Base-by-base conservation (phyloP, 495 filamentous ascomycete genomes). In the Penicilliopsis zonata region DNA sequence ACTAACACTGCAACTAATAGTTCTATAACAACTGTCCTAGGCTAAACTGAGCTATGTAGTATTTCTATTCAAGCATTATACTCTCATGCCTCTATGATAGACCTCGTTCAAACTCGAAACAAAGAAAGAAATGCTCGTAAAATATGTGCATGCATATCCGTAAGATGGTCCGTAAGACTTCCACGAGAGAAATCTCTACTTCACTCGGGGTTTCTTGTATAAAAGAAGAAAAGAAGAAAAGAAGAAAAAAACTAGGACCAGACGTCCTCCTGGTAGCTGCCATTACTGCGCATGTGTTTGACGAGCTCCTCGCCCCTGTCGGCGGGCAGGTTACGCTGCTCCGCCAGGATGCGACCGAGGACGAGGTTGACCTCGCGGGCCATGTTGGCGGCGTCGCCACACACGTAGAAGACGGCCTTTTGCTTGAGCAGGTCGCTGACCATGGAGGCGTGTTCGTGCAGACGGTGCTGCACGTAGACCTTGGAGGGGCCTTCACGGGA, bases 341-440 rank as follows among this genome's bases (percentile, higher is more conserved):
- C 70, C 17, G 86, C 67, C 44, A 96, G 75, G 46, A 96, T 93
- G 53, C 87, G 76, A 19, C 65, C 78, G 13, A 99, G 68, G 5
- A 84, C 70, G 21, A 76, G 63, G 61, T 87, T 96, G 58, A 99
- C 90, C 50, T 96, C 90, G 27, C 92, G 74, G 23, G 90, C 90
- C 90, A 99, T 99, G 63, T 94, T 88, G 30, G 92, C 83, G 4
- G 90, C 90, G 46, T 99, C 90, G 60, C 90, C 90, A 49, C 90
- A 99, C 20, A 99, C 90, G 52, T 99, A 99, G 63, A 99, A 85
- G 57, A 88, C 94, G 10, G 81, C 88, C 48, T 79, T 80, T 52
- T 95, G 84, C 49, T 82, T 65, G 8, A 99, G 67, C 2, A 99
- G 75, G 42, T 87, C 74, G 55, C 94, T 90, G 60, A 99, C 70